Base-by-base conservation (phyloP, 1,284 basidiomycete genomes). In the Fomitopsis pinicola region DNA sequence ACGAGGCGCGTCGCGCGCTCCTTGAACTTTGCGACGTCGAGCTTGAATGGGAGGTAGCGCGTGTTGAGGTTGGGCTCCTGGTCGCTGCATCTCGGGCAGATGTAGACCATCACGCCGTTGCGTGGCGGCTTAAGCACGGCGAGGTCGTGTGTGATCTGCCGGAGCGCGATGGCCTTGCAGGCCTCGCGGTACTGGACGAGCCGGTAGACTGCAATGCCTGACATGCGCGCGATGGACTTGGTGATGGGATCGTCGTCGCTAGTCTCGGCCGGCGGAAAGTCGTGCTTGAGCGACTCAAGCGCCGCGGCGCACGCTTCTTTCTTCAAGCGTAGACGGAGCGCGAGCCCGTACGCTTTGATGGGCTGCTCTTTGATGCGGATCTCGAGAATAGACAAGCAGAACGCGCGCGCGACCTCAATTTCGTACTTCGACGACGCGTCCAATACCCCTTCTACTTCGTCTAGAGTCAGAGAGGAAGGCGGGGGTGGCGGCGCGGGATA, bases 91-190 rank as follows among this genome's bases (percentile, higher is more conserved):
- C 40, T 54, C 12, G 52, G 36, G 52, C 52, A 54, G 52, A 54
- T 54, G 52, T 54, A 54, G 8, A 54, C 52, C 52, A 54, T 54
- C 19, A 54, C 52, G 52, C 52, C 52, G 52, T 54, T 54, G n/a
- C 52, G 52, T 19, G 52, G 52, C 10, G 52, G 52, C 52, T 54
- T 54, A 17, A 54, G 52, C 35, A 54, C 52, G 22, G 52, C 19
- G 19, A 54, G 52, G n/a, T 54, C 52, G 35, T 54, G 52, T 7
- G 52, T 54, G n/a, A 54, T 9, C 52, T 54, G 52, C 33, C 52
- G 52, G 35, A 54, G 35, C 19, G 52, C 52, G 35, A 54, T 15
- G 2, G 52, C 17, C 35, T 38, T 54, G 35, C 52, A 54, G 15
- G 52, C 33, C 19, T 54, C 52, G 35, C 52, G 52, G 52, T 54